phyloP scores from a whole-genome alignment of 1,284 basidiomycete genomes.

The Golubevia pallescens region DNA sequence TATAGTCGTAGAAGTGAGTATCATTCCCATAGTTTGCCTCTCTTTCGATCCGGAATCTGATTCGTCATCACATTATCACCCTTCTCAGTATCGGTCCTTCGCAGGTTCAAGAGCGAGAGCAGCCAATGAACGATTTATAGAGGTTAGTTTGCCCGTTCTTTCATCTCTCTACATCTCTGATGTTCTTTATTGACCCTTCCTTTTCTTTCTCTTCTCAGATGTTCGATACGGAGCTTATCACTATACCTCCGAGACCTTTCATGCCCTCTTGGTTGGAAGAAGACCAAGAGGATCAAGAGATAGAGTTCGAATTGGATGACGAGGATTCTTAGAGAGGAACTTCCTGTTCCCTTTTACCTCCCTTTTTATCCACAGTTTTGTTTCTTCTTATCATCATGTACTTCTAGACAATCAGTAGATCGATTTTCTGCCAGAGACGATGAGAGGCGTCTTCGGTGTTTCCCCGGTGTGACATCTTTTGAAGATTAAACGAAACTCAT shows the following conservation, averaged over 20 bases:
- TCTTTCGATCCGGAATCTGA: not conserved
- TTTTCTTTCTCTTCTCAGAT: constrained; percentile 12
- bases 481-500: too few species aligned
- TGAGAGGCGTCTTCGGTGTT: too few species aligned
- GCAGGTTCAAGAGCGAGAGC: constrained; percentile 44
- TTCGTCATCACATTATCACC: not conserved
- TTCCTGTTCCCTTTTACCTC: too few species aligned
- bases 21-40: not conserved
- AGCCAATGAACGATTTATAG: constrained; percentile 56
- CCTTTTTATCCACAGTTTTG: too few species aligned
- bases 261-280: constrained; percentile 46
- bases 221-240: constrained; percentile 57
- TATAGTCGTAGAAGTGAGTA: constrained; percentile 40
- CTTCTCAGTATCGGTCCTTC: constrained; percentile 38
- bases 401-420: too few species aligned
- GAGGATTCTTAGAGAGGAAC: too few species aligned
- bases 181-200: not conserved
- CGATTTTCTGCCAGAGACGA: too few species aligned
- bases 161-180: not conserved
- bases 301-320: constrained; percentile 18
- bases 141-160: constrained; percentile 19
- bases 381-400: too few species aligned
- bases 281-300: constrained; percentile 28
- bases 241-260: constrained; percentile 27
- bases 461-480: too few species aligned